phyloP scores from a whole-genome alignment of 1,139 yeast species.

The Yamadazyma buinensis region DNA sequence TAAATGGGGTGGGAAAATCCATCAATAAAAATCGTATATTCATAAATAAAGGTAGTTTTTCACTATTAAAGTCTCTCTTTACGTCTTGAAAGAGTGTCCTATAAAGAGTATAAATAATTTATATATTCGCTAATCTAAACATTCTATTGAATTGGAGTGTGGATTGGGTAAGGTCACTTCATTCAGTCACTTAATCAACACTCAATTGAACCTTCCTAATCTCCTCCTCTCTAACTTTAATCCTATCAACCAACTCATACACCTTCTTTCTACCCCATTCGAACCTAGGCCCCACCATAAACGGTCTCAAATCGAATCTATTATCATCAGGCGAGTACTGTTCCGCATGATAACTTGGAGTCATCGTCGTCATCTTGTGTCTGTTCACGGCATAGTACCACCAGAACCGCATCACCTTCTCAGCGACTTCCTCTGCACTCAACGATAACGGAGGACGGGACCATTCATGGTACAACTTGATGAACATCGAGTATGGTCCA shows the following conservation, averaged over 20 bases:
- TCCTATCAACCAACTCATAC: slow-evolving; percentile 62
- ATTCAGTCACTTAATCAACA: slow-evolving; percentile 34
- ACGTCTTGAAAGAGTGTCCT: too few relatives aligned
- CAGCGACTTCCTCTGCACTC: slow-evolving; percentile 82
- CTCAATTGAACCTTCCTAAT: slow-evolving; percentile 21
- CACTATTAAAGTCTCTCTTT: too few relatives aligned
- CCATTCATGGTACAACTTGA: slow-evolving; percentile 90
- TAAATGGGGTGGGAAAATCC: slow-evolving; percentile 51
- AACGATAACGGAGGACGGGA: slow-evolving; percentile 62
- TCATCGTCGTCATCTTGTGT: slow-evolving; percentile 93
- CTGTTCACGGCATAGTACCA: slow-evolving; percentile 92
- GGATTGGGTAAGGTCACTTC: too few relatives aligned
- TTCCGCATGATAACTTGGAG: slow-evolving; percentile 97
- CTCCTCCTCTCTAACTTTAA: slow-evolving; percentile 37
- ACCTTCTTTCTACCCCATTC: slow-evolving; percentile 88
- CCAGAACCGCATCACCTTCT: slow-evolving; percentile 87
- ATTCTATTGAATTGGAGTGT: too few relatives aligned
- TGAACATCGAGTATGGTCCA: slow-evolving; percentile 94
- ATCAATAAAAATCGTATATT: too few relatives aligned
- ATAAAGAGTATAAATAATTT: too few relatives aligned
- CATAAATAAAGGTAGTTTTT: too few relatives aligned
- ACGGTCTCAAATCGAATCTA: slow-evolving; percentile 91
- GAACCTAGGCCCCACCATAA: slow-evolving; percentile 86
- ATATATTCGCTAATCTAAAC: too few relatives aligned
- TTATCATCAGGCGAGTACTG: slow-evolving; percentile 98